Conservation (phyloP, 257 asterid genomes). For the Parsonsia alboflavescens region DNA sequence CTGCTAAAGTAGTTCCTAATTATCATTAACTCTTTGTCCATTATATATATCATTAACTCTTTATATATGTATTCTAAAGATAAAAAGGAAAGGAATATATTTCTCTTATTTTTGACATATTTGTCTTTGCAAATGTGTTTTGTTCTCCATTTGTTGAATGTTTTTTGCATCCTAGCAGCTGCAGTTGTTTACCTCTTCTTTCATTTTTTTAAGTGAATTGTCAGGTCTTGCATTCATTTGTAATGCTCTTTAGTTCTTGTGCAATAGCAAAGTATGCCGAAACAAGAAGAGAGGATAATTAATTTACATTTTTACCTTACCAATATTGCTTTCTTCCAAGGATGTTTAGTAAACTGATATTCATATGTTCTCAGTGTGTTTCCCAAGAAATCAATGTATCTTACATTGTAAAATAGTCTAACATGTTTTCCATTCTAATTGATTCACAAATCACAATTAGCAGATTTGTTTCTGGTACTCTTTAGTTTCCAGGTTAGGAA, state of each 20-base stretch:
- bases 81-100: too few species aligned
- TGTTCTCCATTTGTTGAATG: neutral
- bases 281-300: neutral
- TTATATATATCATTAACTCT: too few species aligned
- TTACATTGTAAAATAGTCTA: neutral
- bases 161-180: neutral
- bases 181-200: neutral
- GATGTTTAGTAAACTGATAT: too few species aligned
- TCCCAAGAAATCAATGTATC: neutral
- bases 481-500: slow-evolving; percentile 61
- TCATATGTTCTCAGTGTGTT: neutral
- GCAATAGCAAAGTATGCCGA: neutral
- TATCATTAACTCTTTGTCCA: too few species aligned
- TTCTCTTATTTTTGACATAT: too few species aligned
- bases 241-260: neutral
- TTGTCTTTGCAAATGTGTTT: too few species aligned
- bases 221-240: neutral
- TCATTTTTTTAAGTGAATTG: too few species aligned
- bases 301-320: too few species aligned
- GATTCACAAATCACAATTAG: neutral
- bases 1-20: too few species aligned
- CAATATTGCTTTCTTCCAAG: neutral
- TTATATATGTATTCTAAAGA: too few species aligned
- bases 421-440: too few species aligned
- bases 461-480: slow-evolving; percentile 3